Evolutionary conservation across 495 filamentous ascomycete species (phyloP), one percentile per base, ranked within the genome.

Genomic region (Penicillium parvum): DNA sequence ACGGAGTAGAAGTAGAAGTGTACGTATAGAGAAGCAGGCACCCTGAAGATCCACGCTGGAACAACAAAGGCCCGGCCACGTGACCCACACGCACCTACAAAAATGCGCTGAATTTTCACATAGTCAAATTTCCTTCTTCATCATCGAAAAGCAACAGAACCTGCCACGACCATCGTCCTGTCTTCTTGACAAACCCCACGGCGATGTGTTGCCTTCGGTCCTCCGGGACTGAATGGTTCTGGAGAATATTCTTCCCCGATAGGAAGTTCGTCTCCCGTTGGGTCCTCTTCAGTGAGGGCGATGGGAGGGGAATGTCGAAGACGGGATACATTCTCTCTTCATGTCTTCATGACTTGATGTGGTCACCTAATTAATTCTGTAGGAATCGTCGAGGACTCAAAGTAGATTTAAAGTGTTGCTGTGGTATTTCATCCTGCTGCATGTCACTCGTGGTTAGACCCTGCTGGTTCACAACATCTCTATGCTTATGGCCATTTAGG

Each of bases 281-380:
- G 55, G 73, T 79, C 75, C 63, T 77, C 77, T 81, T 81, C 39
- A 68, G 53, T 81, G 77, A 76, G 75, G 75, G 75, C 77, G 76
- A 78, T 80, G 77, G 71, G 73, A 57, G 63, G 65, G 59, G 73
- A 74, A 81, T 82, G 78, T 79, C 76, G 76, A 80, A 77, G 76
- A 81, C 73, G 75, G 77, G 77, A 77, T 53, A 81, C 77, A 81
- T 73, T 30, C 36, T 30, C 28, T 30, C 8, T 15, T 30, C 16
- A 30, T 30, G 28, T 14, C 28, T 30, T 30, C 7, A 10, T 12
- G 4, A 15, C 12, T 30, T 15, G 16, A 14, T 30, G 28, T 30
- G 16, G 28, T 15, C 12, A n/a, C n/a, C n/a, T n/a, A n/a, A 30
- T 49, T 32, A 1, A 6, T 26, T 27, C 23, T 27, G 23, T n/a